Conservation (phyloP, 176 grass and related monocot genomes). For the Eremochloa ophiuroides region DNA sequence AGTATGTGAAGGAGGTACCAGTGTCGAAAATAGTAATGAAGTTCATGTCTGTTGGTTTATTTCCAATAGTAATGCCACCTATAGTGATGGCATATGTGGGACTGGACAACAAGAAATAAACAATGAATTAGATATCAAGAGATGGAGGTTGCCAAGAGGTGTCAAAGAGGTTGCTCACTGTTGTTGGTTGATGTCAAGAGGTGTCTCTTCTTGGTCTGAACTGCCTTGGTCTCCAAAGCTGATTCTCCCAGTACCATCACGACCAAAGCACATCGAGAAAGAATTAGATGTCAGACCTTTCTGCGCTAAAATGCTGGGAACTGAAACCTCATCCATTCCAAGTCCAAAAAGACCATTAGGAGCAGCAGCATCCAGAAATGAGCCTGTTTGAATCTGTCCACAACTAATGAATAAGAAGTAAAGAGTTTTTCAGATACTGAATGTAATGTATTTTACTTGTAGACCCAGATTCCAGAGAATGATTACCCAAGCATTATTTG, state of each 20-base stretch:
- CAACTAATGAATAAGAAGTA: conserved; percentile 44
- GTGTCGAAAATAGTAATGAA: conserved; percentile 73
- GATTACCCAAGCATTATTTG: conserved; percentile 76
- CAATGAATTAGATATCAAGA: not conserved
- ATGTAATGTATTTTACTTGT: not conserved
- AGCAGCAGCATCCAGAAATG: conserved; percentile 64
- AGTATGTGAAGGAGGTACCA: conserved; percentile 82
- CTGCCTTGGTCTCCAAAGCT: conserved; percentile 80
- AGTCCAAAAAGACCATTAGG: conserved; percentile 84
- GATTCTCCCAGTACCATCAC: conserved; percentile 71
- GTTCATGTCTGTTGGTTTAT: conserved; percentile 23
- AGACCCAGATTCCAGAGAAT: not conserved
- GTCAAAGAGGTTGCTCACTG: conserved; percentile 36
- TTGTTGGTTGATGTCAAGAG: conserved; percentile 49
- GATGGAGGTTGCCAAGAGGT: not conserved
- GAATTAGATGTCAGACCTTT: conserved; percentile 60
- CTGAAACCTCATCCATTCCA: conserved; percentile 55
- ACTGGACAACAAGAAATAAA: conserved; percentile 33
- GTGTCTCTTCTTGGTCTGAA: conserved; percentile 65
- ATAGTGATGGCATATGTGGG: conserved; percentile 60
- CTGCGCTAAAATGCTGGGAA: conserved; percentile 66
- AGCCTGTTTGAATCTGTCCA: conserved; percentile 72
- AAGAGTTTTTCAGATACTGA: not conserved
- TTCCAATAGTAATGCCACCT: conserved; percentile 46
- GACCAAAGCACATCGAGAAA: conserved; percentile 87